Percentiles rank a stretch among this genome's conserved stretches.
Conservation (phyloP, 805 yeast species). For the Maudiozyma turicensis region DNA sequence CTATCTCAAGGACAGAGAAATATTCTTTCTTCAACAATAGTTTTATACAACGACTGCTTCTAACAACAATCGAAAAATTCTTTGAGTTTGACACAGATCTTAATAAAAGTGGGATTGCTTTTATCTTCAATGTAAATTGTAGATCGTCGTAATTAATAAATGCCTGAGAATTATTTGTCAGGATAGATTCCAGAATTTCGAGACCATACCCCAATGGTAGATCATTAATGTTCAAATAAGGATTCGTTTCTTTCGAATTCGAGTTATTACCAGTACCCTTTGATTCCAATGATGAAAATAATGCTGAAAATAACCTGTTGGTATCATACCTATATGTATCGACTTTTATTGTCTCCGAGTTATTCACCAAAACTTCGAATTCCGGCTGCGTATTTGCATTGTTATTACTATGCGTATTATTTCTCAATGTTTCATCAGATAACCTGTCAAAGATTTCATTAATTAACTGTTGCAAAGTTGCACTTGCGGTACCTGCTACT, state of each 20-base stretch:
- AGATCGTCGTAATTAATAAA: conserved; percentile 57
- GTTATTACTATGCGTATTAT: conserved; percentile 15
- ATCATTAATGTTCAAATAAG: conserved; percentile 41
- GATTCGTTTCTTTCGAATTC: conserved; percentile 1
- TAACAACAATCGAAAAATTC: conserved; percentile 56
- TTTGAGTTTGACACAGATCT: conserved; percentile 47
- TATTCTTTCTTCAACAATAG: conserved; percentile 51
- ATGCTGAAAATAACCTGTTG: conserved; percentile 56
- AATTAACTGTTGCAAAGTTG: conserved; percentile 81
- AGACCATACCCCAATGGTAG: conserved; percentile 60
- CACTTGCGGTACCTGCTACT: conserved; percentile 84
- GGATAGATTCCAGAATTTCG: conserved; percentile 72
- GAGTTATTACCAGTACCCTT: not conserved
- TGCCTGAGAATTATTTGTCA: conserved; percentile 49
- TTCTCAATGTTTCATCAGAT: conserved; percentile 3
- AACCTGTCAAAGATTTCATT: conserved; percentile 68
- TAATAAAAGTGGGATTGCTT: conserved; percentile 67
- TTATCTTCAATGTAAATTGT: conserved; percentile 52
- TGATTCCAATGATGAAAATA: conserved; percentile 43
- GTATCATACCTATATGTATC: conserved; percentile 58
- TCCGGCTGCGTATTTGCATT: conserved; percentile 16
- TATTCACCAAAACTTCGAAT: conserved; percentile 37
- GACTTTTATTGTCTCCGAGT: conserved; percentile 34
- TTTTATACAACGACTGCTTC: conserved; percentile 65
- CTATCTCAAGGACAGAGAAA: conserved; percentile 54